Evolutionary conservation across 2,329 filamentous ascomycete species (phyloP).

Genomic region (Colletotrichum noveboracense): DNA sequence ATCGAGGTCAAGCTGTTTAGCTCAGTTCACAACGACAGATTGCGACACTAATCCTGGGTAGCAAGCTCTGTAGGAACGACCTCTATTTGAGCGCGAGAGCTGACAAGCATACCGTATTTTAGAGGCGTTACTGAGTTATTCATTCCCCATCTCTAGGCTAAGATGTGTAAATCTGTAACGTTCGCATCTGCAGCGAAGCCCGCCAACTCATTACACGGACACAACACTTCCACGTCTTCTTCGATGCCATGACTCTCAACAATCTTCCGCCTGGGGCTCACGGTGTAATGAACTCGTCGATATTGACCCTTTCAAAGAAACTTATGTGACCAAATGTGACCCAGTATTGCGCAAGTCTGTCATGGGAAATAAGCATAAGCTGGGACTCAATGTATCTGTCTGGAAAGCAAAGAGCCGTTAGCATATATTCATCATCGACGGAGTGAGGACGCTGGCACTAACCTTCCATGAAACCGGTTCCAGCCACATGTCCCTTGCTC

Average conservation of each 20-base stretch:
- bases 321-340: constrained; percentile 64
- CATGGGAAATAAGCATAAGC: constrained; percentile 78
- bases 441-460: constrained; percentile 34
- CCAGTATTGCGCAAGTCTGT: constrained; percentile 86
- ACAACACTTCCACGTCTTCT: neutral
- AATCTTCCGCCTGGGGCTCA: constrained; percentile 5
- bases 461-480: constrained; percentile 75
- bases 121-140: neutral
- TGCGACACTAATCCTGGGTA: neutral
- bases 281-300: constrained; percentile 53
- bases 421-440: neutral
- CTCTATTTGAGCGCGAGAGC: neutral
- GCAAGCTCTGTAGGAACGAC: neutral
- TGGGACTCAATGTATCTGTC: constrained; percentile 78
- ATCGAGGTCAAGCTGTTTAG: neutral
- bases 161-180: neutral
- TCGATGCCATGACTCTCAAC: neutral
- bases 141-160: neutral
- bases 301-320: constrained; percentile 64
- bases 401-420: constrained; percentile 35
- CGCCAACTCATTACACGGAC: neutral
- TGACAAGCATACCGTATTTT: neutral
- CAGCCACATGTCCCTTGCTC: constrained; percentile 80
- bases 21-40: neutral
- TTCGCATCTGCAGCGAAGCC: neutral